phyloP scores from a whole-genome alignment of 1,139 yeast species.

The Geotrichum phurueaensis region DNA sequence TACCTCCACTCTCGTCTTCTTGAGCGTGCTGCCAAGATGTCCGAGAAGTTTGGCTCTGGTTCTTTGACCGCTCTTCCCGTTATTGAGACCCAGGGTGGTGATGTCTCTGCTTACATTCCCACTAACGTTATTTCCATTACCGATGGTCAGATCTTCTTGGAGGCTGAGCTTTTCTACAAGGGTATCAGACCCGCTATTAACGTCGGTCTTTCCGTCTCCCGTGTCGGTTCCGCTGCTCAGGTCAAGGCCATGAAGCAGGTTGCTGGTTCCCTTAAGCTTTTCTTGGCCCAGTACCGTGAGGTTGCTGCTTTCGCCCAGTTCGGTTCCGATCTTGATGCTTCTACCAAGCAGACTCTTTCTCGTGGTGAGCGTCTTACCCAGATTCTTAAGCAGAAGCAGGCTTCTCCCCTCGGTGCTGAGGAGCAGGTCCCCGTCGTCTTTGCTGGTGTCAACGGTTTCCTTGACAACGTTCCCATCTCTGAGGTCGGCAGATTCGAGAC shows the following conservation, averaged over 20 bases:
- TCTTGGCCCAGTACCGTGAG: slow-evolving; percentile 99
- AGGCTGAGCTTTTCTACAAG: slow-evolving; percentile 99
- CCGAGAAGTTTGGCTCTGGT: slow-evolving; percentile 84
- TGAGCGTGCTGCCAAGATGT: slow-evolving; percentile 98
- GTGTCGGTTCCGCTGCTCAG: slow-evolving; percentile 99
- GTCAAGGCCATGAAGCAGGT: slow-evolving; percentile 99
- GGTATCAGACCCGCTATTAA: slow-evolving; percentile 99
- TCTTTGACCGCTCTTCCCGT: slow-evolving; percentile 94
- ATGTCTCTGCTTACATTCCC: slow-evolving; percentile 96
- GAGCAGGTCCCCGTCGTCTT: slow-evolving; percentile 97
- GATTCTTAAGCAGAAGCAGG: slow-evolving; percentile 96
- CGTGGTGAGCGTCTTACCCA: slow-evolving; percentile 99
- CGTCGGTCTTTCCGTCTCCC: slow-evolving; percentile 99
- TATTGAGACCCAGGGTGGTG: slow-evolving; percentile 99
- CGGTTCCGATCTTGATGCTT: slow-evolving; percentile 99
- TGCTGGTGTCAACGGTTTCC: slow-evolving; percentile 98
- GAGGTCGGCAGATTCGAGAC: slow-evolving; percentile 89
- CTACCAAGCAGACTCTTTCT: slow-evolving; percentile 96
- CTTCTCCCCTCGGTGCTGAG: slow-evolving; percentile 94
- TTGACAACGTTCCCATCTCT: slow-evolving; percentile 79
- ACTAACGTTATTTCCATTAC: slow-evolving; percentile 96
- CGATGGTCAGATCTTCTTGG: slow-evolving; percentile 97
- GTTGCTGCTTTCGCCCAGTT: slow-evolving; percentile 99
- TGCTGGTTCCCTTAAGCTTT: slow-evolving; percentile 99
- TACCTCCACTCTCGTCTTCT: slow-evolving; percentile 92